Conservation (phyloP, 2,329 filamentous ascomycete genomes). For the Penicillium sp. region DNA sequence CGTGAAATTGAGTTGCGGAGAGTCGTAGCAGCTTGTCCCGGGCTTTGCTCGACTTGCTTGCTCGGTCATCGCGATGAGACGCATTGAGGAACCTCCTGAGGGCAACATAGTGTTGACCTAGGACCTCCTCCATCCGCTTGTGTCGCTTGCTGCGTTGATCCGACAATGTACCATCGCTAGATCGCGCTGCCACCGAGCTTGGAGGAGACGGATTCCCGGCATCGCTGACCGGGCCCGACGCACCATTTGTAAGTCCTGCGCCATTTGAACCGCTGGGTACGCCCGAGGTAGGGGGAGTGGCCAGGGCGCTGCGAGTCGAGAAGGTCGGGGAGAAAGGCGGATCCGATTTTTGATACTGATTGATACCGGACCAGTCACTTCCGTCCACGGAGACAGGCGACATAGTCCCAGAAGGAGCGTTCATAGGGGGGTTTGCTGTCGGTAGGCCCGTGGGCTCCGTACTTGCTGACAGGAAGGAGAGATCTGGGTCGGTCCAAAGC, state of each 20-base stretch:
- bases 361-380: constrained; percentile 69
- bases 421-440: no score
- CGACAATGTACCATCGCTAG: constrained; percentile 71
- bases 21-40: constrained; percentile 87
- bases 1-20: constrained; percentile 87
- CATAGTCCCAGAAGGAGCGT: constrained; percentile 66
- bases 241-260: no score
- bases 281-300: constrained; percentile 62
- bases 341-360: constrained; percentile 52
- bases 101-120: constrained; percentile 72
- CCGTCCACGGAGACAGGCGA: constrained; percentile 73
- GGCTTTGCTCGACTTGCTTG: constrained; percentile 75
- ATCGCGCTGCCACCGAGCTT: constrained; percentile 65
- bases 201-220: constrained; percentile 65
- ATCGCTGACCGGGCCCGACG: no score
- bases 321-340: constrained; percentile 40
- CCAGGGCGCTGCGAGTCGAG: constrained; percentile 43
- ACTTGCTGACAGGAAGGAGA: no score
- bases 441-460: no score
- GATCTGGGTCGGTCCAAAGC: no score
- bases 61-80: constrained; percentile 65
- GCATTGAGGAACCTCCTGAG: constrained; percentile 66
- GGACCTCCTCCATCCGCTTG: constrained; percentile 60
- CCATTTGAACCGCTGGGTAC: constrained; percentile 51
- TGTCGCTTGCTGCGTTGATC: no score